Evolutionary conservation across 805 yeast species (phyloP).

Genomic region (Metschnikowia arizonensis): DNA sequence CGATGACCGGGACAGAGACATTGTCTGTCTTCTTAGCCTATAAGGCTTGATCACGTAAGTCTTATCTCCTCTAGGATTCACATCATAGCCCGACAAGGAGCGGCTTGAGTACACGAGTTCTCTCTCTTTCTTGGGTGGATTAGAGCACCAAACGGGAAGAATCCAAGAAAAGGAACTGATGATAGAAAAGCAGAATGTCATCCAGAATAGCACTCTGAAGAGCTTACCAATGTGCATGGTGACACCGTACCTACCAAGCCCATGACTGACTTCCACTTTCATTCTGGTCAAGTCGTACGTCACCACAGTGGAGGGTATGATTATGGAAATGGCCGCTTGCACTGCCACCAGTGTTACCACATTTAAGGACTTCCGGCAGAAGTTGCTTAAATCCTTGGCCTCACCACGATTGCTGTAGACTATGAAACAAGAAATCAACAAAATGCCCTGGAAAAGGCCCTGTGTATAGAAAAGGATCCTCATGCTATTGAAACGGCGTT

Average conservation of each 20-base stretch:
- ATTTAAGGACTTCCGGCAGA: slow-evolving; percentile 34
- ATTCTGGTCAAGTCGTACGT: slow-evolving; percentile 22
- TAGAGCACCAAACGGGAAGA: slow-evolving; percentile 49
- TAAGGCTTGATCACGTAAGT: slow-evolving; percentile 7
- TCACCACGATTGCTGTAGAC: slow-evolving; percentile 37
- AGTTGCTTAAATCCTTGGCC: slow-evolving; percentile 27
- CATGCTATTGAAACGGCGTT: slow-evolving; percentile 20
- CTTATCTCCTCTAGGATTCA: neutral
- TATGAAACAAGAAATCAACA: slow-evolving; percentile 27
- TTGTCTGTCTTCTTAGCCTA: slow-evolving; percentile 3
- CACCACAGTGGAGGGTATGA: slow-evolving; percentile 28
- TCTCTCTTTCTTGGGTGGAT: slow-evolving; percentile 34
- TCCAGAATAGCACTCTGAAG: slow-evolving; percentile 44
- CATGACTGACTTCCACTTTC: slow-evolving; percentile 17
- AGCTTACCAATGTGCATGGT: slow-evolving; percentile 36
- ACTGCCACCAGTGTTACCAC: slow-evolving; percentile 34
- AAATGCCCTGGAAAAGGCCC: slow-evolving; percentile 25
- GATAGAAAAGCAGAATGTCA: slow-evolving; percentile 22
- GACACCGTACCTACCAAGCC: slow-evolving; percentile 46
- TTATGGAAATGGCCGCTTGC: slow-evolving; percentile 28
- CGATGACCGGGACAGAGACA: slow-evolving; percentile 1
- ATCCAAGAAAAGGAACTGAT: slow-evolving; percentile 33
- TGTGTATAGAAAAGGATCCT: slow-evolving; percentile 28
- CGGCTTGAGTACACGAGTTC: slow-evolving; percentile 11
- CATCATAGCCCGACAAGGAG: neutral